Evolutionary conservation across 495 filamentous ascomycete species (phyloP), one percentile per base, ranked within the genome.

Genomic region (Hypoxylon intermedium): DNA sequence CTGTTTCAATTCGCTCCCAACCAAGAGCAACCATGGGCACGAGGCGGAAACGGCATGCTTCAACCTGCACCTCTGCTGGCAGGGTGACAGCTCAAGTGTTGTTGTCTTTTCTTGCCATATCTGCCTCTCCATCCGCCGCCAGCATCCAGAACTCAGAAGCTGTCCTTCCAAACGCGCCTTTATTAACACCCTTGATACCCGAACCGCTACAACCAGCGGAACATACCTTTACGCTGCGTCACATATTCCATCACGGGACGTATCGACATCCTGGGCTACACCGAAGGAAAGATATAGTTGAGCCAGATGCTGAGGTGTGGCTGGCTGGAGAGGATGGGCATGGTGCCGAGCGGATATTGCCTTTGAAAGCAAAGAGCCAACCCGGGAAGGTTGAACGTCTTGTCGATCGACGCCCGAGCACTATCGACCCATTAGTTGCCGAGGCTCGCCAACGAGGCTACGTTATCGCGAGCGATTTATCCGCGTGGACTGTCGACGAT

Each of bases 231-330:
- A 89, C 84, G 5, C 80, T 98, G 57, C 87, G 89, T 59, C 94
- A 98, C 74, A 86, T 98, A 49, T 92, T 91, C 74, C 92, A 94
- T 67, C 93, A 96, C 70, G 94, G 92, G 5, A 86, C 89, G 43
- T 67, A 84, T 70, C 75, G 84, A 61, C 82, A 96, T 58, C 90
- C 90, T 5, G 74, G 83, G 13, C 83, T 95, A 13, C 89, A 96
- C 67, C 79, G 83, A 34, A 86, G 85, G 65, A 78, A 88, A 34
- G 92, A 97, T 72, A 77, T 97, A 18, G 45, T 65, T 45, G 75
- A 82, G 12, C 72, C 83, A 2, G 78, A 87, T 12, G 87, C 89
- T 5, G 71, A 76, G 45, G 73, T 92, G 23, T 86, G 77, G 78
- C 76, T 90, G 45, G 70, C 85, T 23, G 84, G 83, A 30, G 89